Conservation (phyloP, 805 yeast genomes). For the Schwanniomyces sp. region DNA sequence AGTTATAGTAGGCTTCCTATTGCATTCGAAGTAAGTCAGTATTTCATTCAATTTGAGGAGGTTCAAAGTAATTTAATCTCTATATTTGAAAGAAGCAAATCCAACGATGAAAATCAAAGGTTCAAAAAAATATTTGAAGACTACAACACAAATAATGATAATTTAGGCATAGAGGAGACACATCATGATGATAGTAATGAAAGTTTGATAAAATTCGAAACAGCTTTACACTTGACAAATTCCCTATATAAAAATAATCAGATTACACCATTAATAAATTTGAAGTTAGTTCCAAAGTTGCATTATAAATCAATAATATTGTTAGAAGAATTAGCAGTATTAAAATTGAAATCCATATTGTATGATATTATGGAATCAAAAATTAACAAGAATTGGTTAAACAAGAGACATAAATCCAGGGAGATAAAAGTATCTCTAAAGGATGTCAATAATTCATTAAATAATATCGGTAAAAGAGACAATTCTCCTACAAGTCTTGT, state of each 20-base stretch:
- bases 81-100: conserved; percentile 15
- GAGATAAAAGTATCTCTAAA: background rate
- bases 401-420: background rate
- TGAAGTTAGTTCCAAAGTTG: conserved; percentile 7
- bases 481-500: background rate
- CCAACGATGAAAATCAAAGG: conserved; percentile 13
- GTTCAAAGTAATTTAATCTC: conserved; percentile 25
- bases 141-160: background rate
- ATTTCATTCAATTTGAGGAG: conserved; percentile 46
- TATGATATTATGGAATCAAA: conserved; percentile 11
- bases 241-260: conserved; percentile 5
- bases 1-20: conserved; percentile 49
- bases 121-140: conserved; percentile 5
- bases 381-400: conserved; percentile 7
- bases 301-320: conserved; percentile 14
- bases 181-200: background rate
- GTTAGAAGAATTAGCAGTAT: conserved; percentile 17
- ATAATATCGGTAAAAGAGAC: conserved; percentile 1
- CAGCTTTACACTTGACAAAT: conserved; percentile 3
- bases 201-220: conserved; percentile 5
- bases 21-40: conserved; percentile 51
- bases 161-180: background rate
- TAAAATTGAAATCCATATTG: conserved; percentile 14
- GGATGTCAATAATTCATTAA: conserved; percentile 12
- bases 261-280: conserved; percentile 4